These are phyloP conservation scores for Leucocoprinus birnbaumii DNA, from an alignment of 768 basidiomycete genomes.

Conservation along the genomic window DNA sequence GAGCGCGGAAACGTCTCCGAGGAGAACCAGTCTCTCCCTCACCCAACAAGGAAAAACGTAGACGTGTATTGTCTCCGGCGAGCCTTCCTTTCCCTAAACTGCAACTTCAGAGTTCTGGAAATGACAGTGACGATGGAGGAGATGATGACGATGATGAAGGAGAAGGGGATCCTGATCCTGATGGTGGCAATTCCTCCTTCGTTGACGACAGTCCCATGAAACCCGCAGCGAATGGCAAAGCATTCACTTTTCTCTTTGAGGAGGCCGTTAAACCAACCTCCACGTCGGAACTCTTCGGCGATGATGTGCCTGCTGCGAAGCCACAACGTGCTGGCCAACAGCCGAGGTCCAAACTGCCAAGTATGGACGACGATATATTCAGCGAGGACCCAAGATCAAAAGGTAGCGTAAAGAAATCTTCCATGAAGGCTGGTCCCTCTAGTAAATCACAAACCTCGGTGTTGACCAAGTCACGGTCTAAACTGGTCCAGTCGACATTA, in stretches of 20 bases:
- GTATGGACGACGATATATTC: slow-evolving; percentile 9
- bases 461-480: slow-evolving; percentile 5
- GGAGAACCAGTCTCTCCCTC: slow-evolving; percentile 85
- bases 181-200: slow-evolving; percentile 41
- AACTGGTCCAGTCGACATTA: slow-evolving; percentile 8
- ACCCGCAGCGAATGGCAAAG: slow-evolving; percentile 48
- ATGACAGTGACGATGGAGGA: slow-evolving; percentile 18
- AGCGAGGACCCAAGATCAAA: not conserved
- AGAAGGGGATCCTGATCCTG: slow-evolving; percentile 30
- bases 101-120: slow-evolving; percentile 19
- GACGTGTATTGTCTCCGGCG: slow-evolving; percentile 46
- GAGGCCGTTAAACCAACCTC: slow-evolving; percentile 22
- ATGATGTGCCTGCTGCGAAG: not conserved
- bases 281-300: slow-evolving; percentile 14
- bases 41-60: slow-evolving; percentile 73
- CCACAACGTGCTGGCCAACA: not conserved
- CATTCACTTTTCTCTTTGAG: slow-evolving; percentile 69
- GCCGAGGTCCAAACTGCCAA: not conserved
- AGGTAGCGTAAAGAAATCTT: not conserved
- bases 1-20: slow-evolving; percentile 77
- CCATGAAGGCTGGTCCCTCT: not conserved
- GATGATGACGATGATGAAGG: slow-evolving; percentile 29
- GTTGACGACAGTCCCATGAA: slow-evolving; percentile 75
- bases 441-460: slow-evolving; percentile 1
- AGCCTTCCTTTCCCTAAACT: slow-evolving; percentile 33